phyloP scores from a whole-genome alignment of 129 eudicot species.

The Chrysanthemum lavandulifolium region DNA sequence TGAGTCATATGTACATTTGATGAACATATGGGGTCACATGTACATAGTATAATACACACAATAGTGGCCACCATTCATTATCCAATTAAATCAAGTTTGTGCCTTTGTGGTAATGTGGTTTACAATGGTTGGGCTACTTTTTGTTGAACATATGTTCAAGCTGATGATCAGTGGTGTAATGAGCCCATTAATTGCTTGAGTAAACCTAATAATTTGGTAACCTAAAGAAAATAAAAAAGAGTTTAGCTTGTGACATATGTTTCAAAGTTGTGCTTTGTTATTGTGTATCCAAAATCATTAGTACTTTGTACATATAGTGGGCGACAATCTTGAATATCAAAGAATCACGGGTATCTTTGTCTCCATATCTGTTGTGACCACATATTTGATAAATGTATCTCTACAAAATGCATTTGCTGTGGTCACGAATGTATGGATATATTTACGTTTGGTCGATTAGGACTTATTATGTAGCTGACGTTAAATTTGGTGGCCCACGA shows the following conservation, averaged over 20 bases:
- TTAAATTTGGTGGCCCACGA: background rate
- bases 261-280: background rate
- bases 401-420: background rate
- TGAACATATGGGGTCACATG: slow-evolving; percentile 38
- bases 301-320: background rate
- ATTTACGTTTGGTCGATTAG: background rate
- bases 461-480: background rate
- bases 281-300: background rate
- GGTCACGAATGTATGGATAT: no score
- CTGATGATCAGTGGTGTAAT: slow-evolving; percentile 14
- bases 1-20: slow-evolving; percentile 29
- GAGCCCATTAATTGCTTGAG: slow-evolving; percentile 5
- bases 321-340: background rate
- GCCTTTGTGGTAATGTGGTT: background rate
- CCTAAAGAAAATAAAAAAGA: no score
- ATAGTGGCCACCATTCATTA: slow-evolving; percentile 21
- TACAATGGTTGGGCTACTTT: slow-evolving; percentile 22
- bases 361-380: background rate
- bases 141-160: slow-evolving; percentile 9
- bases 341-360: background rate
- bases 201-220: background rate
- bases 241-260: background rate
- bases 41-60: slow-evolving; percentile 20
- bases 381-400: background rate
- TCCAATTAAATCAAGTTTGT: slow-evolving; percentile 13